Evolutionary conservation across 139 green algal species (phyloP).

Genomic region (Chlamydomonas incerta): DNA sequence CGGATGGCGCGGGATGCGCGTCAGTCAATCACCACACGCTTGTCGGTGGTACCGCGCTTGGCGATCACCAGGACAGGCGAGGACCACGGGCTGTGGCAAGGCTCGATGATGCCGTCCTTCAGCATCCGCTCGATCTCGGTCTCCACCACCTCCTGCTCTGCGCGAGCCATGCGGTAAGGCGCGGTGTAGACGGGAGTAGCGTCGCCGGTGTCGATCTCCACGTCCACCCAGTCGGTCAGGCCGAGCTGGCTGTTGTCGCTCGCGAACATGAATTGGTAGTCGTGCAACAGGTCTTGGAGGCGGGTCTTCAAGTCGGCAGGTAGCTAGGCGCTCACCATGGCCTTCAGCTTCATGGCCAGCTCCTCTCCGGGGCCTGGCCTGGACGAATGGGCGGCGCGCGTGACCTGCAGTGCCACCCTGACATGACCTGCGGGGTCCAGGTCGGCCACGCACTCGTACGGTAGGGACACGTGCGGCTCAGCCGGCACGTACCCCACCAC

Average conservation of each 20-base stretch:
- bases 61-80: not conserved
- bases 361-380: not conserved
- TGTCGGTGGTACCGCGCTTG: not conserved
- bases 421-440: too few species aligned
- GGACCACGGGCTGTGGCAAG: not conserved
- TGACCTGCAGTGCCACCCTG: too few species aligned
- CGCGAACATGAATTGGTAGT: not conserved
- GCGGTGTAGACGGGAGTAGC: not conserved
- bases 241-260: not conserved
- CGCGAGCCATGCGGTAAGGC: not conserved
- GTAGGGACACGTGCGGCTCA: too few species aligned
- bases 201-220: not conserved
- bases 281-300: not conserved
- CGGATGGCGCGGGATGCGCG: not conserved
- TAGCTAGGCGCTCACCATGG: not conserved
- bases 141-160: not conserved
- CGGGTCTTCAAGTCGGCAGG: not conserved
- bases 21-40: not conserved
- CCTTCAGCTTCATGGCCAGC: not conserved
- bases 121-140: not conserved
- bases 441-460: too few species aligned
- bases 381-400: too few species aligned
- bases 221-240: not conserved
- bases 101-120: not conserved
- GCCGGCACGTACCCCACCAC: too few species aligned